Percentiles rank a stretch among this genome's conserved stretches.
phyloP scores from a whole-genome alignment of 1,284 basidiomycete species.

The Ustilago crameri region DNA sequence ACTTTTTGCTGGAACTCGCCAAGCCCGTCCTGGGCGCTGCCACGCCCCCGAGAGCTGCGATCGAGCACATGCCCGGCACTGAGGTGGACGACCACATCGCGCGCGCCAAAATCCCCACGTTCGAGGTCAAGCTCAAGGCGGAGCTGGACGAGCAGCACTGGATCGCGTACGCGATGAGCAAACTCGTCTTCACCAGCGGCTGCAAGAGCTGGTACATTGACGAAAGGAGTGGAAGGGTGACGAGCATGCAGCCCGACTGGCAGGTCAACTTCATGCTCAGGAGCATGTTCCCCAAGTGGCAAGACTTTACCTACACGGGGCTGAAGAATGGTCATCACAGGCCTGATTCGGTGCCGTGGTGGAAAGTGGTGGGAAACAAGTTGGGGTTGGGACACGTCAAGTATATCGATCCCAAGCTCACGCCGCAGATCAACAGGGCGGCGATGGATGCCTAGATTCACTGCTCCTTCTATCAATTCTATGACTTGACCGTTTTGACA shows the following conservation, averaged over 20 bases:
- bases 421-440: constrained; percentile 52
- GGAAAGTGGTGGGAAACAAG: constrained; percentile 49
- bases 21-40: constrained; percentile 50
- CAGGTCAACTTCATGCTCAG: constrained; percentile 57
- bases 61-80: constrained; percentile 52
- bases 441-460: constrained; percentile 44
- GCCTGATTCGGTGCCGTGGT: constrained; percentile 36
- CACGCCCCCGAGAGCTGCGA: constrained; percentile 29
- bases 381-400: constrained; percentile 51
- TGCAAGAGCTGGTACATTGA: constrained; percentile 66
- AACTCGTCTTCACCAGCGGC: constrained; percentile 52
- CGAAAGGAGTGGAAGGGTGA: constrained; percentile 48
- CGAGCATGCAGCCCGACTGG: constrained; percentile 63
- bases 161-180: constrained; percentile 58
- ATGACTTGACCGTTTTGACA: too few species aligned
- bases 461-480: too few species aligned
- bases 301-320: constrained; percentile 52
- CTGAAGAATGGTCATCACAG: constrained; percentile 27
- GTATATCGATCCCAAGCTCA: constrained; percentile 51
- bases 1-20: constrained; percentile 52
- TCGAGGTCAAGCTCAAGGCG: constrained; percentile 58
- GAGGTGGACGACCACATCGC: constrained; percentile 7
- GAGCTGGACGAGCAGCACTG: constrained; percentile 62
- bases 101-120: constrained; percentile 45
- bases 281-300: constrained; percentile 54